phyloP scores from a whole-genome alignment of 352 stramenopile species.

The Lagenidium sp. region DNA sequence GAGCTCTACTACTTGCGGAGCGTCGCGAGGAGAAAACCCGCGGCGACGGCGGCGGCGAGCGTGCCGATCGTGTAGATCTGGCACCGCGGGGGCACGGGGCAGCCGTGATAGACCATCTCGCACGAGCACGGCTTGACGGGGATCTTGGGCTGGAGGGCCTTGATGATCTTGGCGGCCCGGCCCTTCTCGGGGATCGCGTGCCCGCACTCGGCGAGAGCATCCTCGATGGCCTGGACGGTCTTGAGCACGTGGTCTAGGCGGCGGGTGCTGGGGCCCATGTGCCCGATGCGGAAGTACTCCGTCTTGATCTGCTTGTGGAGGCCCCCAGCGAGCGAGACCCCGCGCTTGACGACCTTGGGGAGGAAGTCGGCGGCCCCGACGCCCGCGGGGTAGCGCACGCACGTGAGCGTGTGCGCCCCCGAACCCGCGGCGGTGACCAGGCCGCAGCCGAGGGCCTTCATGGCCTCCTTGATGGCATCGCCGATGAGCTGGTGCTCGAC shows the following conservation, averaged over 20 bases:
- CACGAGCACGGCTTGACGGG: conserved; percentile 42
- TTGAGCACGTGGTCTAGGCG: conserved; percentile 68
- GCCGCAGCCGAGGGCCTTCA: conserved; percentile 47
- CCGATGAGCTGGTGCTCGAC: conserved; percentile 48
- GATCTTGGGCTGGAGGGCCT: conserved; percentile 39
- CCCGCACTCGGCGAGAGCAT: conserved; percentile 58
- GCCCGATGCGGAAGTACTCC: conserved; percentile 78
- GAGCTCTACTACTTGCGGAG: conserved; percentile 34
- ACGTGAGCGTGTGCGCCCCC: conserved; percentile 63
- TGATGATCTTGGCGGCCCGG: conserved; percentile 44
- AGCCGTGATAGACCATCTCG: conserved; percentile 31
- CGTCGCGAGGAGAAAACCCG: conserved; percentile 39
- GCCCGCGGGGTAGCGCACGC: conserved; percentile 60
- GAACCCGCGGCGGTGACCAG: conserved; percentile 42
- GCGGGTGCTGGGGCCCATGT: conserved; percentile 75
- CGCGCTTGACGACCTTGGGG: conserved; percentile 58
- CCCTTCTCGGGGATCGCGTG: conserved; percentile 48
- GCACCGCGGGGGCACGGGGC: conserved; percentile 58
- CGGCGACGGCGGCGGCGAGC: conserved; percentile 45
- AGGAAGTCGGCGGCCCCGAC: conserved; percentile 58
- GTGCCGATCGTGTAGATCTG: conserved; percentile 56
- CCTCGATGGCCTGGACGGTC: conserved; percentile 64
- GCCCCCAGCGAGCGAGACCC: conserved; percentile 61
- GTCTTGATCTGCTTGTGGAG: conserved; percentile 80
- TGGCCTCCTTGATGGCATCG: conserved; percentile 55